Base-by-base conservation (phyloP, 495 filamentous ascomycete genomes). In the Coniosporium apollinis region DNA sequence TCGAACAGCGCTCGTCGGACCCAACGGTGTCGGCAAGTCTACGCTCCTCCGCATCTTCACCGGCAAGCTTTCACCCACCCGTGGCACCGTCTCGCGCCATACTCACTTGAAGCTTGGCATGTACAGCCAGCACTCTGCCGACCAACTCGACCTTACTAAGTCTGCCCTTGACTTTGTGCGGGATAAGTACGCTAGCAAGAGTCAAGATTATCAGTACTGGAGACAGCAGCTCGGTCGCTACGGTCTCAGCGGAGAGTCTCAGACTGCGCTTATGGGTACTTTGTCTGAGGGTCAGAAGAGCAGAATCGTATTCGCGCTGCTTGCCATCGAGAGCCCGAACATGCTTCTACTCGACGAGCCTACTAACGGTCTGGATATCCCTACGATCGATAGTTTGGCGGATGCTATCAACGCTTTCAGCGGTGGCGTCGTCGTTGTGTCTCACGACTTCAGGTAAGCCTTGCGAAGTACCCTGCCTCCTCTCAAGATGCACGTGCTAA, bases 11-110 rank as follows among this genome's bases (percentile, higher is more conserved):
- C 75, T 99, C 33, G 89, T 99, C 49, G 89, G 89, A 28, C 89
- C 89, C 51, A 99, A 99, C 61, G 89, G 89, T 83, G 89, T 99
- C 36, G 89, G 89, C 52, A 99, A 99, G 65, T 96, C 91, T n/a
- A 99, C 89, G 9, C 70, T 99, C 21, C 76, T 99, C 21, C 81
- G 83, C 50, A 70, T 99, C 38, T 96, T 99, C 82, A 99, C 91
- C 18, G 86, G 85, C 58, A 84, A 87, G 64, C 70, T 99, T 26
- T 84, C 77, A 10, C 79, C 89, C 19, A 94, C 82, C 29, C 55
- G 56, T 39, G 89, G 89, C 42, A 65, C 68, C 41, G 83, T 99
- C 39, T 74, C 68, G 45, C 74, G 86, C 42, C 89, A 99, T 64
- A 96, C 89, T 19, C 89, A 96, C 63, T 73, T 99, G 62, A 99